Conservation (phyloP, 495 filamentous ascomycete species). For the Daldinia vernicosa region DNA sequence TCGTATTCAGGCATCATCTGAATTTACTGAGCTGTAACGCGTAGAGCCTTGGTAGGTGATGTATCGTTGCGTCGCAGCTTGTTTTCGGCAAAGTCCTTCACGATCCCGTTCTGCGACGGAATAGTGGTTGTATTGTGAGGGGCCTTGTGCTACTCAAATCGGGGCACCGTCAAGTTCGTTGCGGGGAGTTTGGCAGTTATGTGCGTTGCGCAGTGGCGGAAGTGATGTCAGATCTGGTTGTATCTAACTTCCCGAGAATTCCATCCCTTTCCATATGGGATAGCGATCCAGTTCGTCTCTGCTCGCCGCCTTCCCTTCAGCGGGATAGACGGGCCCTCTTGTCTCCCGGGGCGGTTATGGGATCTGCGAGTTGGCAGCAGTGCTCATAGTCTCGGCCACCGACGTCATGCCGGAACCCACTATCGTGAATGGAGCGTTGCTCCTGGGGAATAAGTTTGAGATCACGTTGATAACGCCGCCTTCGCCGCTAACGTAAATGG, state of each 20-base stretch:
- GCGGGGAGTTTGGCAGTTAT: neutral
- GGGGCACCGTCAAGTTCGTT: neutral
- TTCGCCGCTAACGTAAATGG: constrained; percentile 15
- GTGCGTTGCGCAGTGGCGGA: neutral
- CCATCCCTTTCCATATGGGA: neutral
- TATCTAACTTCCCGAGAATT: neutral
- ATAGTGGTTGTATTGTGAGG: neutral
- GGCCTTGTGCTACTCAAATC: neutral
- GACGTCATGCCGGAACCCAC: constrained; percentile 21
- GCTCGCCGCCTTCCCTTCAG: neutral
- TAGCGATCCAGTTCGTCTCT: neutral
- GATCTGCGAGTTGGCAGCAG: constrained; percentile 27
- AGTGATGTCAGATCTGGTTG: neutral
- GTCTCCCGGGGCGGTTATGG: constrained; percentile 4
- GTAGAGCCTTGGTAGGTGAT: neutral
- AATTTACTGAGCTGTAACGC: neutral
- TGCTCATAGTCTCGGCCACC: constrained; percentile 28
- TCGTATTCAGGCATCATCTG: neutral
- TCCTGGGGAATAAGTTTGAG: constrained; percentile 22
- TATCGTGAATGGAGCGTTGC: neutral
- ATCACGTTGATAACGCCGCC: constrained; percentile 1
- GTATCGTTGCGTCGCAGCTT: neutral
- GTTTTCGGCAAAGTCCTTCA: neutral
- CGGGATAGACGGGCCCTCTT: too few relatives aligned
- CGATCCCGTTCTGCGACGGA: neutral